Base-by-base conservation (phyloP, 257 asterid genomes). In the Buddleja alternifolia region DNA sequence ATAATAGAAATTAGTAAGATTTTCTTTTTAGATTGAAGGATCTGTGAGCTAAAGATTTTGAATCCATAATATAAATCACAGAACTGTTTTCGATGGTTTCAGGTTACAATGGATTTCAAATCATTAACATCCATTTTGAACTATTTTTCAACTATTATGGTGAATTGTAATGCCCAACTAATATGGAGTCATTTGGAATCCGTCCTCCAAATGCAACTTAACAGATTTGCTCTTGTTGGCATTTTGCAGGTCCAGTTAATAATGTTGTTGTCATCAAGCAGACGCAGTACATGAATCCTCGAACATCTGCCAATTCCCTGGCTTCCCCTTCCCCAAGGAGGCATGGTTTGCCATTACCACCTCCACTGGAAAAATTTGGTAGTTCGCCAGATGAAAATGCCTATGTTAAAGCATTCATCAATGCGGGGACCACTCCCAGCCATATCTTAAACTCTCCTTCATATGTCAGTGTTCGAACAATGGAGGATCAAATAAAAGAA, bases 401-500 rank as follows among this genome's bases (percentile, higher is more conserved):
- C 12, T 60, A 77, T 54, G 72, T 77, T 21, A 84, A 83, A 74
- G 88, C 79, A 45, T 74, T 71, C 59, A 70, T 91, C 8, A 75
- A 75, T 45, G 74, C 82, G 46, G 88, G 71, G 32, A 42, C 58
- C 40, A 54, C 69, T 69, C 73, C 90, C 17, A 58, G 72, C 65
- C 75, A 73, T 58, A 73, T 36, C 63, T 41, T 56, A 17, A 88
- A 84, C 73, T n/a, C 83, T 53, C 68, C 82, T 53, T 70, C 82
- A 36, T 85, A 85, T 50, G 53, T 78, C 67, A 81, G 85, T 61
- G 62, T 72, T 60, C 95, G 79, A 61, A 64, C 91, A 29, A 86
- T 88, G 90, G 90, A 83, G 71, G 86, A 85, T 41, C 97, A 84
- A 73, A 88, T 93, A 69, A 71, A 77, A 84, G 96, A 88, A 77